These are phyloP conservation scores for Hypomyces rosellus DNA, from an alignment of 2,329 filamentous ascomycete species.

Conservation along the genomic window DNA sequence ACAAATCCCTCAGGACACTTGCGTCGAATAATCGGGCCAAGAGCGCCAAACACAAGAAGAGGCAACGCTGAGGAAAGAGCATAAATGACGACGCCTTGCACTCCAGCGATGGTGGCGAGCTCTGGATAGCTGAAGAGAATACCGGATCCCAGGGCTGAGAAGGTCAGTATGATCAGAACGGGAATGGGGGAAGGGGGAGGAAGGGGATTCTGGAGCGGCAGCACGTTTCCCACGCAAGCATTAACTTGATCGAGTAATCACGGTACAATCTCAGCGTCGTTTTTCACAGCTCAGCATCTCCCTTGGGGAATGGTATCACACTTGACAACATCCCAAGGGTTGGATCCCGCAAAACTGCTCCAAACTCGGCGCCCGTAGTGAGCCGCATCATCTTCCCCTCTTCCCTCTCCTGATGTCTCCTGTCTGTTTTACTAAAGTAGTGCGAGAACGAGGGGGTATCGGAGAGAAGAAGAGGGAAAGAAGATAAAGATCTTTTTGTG, in stretches of 20 bases:
- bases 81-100: constrained; percentile 74
- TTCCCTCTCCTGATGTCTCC: constrained; percentile 2
- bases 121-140: constrained; percentile 80
- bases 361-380: constrained; percentile 79
- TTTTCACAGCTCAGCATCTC: constrained; percentile 37
- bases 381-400: constrained; percentile 48
- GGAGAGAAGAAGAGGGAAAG: constrained; percentile 23
- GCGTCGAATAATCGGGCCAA: constrained; percentile 70
- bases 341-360: constrained; percentile 45
- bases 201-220: constrained; percentile 61
- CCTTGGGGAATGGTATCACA: constrained; percentile 14
- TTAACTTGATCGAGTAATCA: constrained; percentile 98
- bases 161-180: constrained; percentile 35
- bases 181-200: constrained; percentile 22
- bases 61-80: constrained; percentile 66
- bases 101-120: constrained; percentile 69
- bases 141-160: constrained; percentile 70
- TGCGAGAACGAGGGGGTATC: neutral
- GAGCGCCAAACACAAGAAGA: constrained; percentile 64
- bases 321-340: constrained; percentile 28
- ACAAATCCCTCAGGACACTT: constrained; percentile 82
- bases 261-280: constrained; percentile 93
- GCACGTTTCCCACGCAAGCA: constrained; percentile 98
- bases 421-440: neutral
- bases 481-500: constrained; percentile 10